Base-by-base conservation (phyloP, 2,329 filamentous ascomycete genomes). In the Thermothelomyces thermophilus region DNA sequence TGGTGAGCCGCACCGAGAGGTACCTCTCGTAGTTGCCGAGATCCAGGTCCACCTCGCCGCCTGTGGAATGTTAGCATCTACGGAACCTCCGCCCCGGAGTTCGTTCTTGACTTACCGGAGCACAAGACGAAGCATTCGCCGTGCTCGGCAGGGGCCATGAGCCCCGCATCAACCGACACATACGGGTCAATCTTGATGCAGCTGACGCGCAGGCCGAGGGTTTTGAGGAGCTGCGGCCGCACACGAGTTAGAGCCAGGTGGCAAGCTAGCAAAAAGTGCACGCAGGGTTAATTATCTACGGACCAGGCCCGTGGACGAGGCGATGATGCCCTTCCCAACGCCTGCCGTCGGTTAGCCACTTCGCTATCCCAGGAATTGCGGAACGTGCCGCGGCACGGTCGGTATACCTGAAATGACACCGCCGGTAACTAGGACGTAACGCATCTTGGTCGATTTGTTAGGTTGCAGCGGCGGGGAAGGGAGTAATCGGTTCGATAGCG, bases 81-180 rank as follows among this genome's bases (percentile, higher is more conserved):
- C 37, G n/a, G n/a, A n/a, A n/a, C n/a, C n/a, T n/a, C 3, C n/a
- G 24, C 6, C 6, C 14, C 3, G 3, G 1, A 9, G n/a, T 34
- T 22, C 11, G 13, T 11, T 11, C 8, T 37, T 14, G 8, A 31
- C 43, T 8, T 44, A 41, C 50, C 36, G 16, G 48, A 39, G 19
- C 30, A 53, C 51, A 93, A 78, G 42, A 96, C 90, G 64, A 91
- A 95, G 59, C 86, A 85, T 71, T 95, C 90, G 58, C 90, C 90
- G 65, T 95, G 89, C 68, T 59, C 57, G 33, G 50, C 49, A 14
- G 57, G 57, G 46, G 50, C 54, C 52, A 86, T 85, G 42, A 78
- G 82, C 50, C 83, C 83, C n/a, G 84, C 83, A 73, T 87, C 83
- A 65, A 87, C 77, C 67, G 86, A 86, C 71, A 87, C 79, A 66